Evolutionary conservation across 306 rosid genomes (phyloP).

Genomic region (Glycine latifolia): DNA sequence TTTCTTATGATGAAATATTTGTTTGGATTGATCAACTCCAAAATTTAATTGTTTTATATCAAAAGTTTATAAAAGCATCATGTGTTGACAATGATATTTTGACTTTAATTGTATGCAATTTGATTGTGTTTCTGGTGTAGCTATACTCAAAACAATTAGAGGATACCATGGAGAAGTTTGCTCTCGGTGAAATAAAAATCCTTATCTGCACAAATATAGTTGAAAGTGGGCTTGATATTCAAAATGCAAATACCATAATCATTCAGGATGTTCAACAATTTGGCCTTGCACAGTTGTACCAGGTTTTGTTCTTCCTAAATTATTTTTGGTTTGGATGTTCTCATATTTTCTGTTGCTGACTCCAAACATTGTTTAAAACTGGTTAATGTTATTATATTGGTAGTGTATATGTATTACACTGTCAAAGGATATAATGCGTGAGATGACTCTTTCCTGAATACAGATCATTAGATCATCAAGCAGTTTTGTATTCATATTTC

Average conservation of each 20-base stretch:
- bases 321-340: constrained; percentile 18
- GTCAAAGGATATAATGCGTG: not conserved
- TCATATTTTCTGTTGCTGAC: constrained; percentile 16
- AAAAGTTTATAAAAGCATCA: not conserved
- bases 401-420: not conserved
- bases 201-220: constrained; percentile 91
- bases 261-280: constrained; percentile 97
- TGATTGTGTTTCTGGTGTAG: constrained; percentile 57
- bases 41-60: constrained; percentile 17
- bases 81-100: constrained; percentile 40
- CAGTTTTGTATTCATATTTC: constrained; percentile 4
- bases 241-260: constrained; percentile 96
- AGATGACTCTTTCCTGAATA: not conserved
- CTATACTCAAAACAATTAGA: constrained; percentile 91
- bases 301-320: constrained; percentile 66
- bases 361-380: constrained; percentile 17
- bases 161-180: constrained; percentile 93
- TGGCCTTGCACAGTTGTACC: constrained; percentile 96
- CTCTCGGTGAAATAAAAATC: constrained; percentile 80
- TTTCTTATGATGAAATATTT: constrained; percentile 10
- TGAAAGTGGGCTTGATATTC: constrained; percentile 99
- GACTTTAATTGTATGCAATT: constrained; percentile 19
- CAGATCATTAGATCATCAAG: not conserved
- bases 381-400: constrained; percentile 16
- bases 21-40: constrained; percentile 19